Conservation (phyloP, 805 yeast species). For the Priceomyces fermenticarens region DNA sequence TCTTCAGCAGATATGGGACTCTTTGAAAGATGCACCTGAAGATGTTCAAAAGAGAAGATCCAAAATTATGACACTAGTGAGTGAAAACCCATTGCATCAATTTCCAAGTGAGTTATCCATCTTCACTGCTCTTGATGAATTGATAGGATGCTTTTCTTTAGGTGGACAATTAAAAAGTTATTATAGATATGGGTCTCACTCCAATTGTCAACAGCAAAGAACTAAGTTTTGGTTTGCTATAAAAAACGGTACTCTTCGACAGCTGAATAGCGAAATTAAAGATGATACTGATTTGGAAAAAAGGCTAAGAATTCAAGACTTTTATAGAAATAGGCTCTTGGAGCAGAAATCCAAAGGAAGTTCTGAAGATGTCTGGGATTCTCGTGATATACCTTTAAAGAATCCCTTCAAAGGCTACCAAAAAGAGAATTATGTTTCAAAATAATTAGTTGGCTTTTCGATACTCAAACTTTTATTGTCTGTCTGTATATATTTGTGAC, state of each 20-base stretch:
- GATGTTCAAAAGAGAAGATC: slow-evolving; percentile 23
- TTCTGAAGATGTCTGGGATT: slow-evolving; percentile 83
- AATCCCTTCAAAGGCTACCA: slow-evolving; percentile 34
- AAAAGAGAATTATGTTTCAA: neutral
- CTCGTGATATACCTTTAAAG: slow-evolving; percentile 30
- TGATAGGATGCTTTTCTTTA: slow-evolving; percentile 79
- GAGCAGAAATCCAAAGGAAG: slow-evolving; percentile 65
- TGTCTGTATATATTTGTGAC: too few species aligned
- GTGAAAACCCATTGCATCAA: slow-evolving; percentile 16
- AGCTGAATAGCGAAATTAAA: slow-evolving; percentile 8
- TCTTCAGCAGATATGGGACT: slow-evolving; percentile 26
- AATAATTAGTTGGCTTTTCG: neutral
- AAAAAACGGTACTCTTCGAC: slow-evolving; percentile 39
- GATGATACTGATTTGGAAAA: slow-evolving; percentile 47
- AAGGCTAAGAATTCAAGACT: slow-evolving; percentile 56
- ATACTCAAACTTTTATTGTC: too few species aligned
- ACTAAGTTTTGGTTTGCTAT: slow-evolving; percentile 81
- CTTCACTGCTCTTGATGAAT: slow-evolving; percentile 81
- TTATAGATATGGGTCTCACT: slow-evolving; percentile 78
- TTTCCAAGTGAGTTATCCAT: slow-evolving; percentile 36
- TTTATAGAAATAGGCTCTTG: slow-evolving; percentile 61
- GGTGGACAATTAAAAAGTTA: slow-evolving; percentile 88
- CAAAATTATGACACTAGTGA: slow-evolving; percentile 17
- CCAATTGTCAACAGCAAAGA: slow-evolving; percentile 65
- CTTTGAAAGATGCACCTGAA: slow-evolving; percentile 27